These are phyloP conservation scores for Trichophyton benhamiae DNA, from an alignment of 2,329 filamentous ascomycete genomes.

Conservation along the genomic window DNA sequence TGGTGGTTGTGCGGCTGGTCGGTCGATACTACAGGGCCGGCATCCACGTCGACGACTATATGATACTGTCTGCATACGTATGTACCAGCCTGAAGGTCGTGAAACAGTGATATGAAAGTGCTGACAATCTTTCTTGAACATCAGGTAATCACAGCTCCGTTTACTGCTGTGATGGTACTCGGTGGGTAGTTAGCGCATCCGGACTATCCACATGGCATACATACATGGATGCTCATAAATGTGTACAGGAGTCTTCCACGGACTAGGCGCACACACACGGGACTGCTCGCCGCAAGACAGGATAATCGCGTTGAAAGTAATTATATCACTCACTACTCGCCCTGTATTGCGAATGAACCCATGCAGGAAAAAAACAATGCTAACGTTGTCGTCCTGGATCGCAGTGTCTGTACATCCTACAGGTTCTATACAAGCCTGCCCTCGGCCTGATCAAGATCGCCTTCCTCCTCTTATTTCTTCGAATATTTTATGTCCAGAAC, in stretches of 20 bases:
- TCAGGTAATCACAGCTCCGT: neutral
- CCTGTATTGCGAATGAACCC: neutral
- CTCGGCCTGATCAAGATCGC: slow-evolving; percentile 9
- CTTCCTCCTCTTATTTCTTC: slow-evolving; percentile 11
- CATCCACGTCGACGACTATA: slow-evolving; percentile 9
- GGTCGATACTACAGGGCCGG: slow-evolving; percentile 6
- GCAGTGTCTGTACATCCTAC: slow-evolving; percentile 6
- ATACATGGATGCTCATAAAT: neutral
- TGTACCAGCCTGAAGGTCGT: neutral
- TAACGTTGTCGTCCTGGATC: neutral
- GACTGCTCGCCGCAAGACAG: neutral
- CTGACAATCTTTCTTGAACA: neutral
- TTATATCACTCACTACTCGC: neutral
- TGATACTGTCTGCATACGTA: slow-evolving; percentile 7
- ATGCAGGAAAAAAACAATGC: neutral
- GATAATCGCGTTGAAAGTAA: slow-evolving; percentile 7
- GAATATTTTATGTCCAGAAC: slow-evolving; percentile 9
- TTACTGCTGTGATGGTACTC: neutral
- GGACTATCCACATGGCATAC: neutral
- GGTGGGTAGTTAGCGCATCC: neutral
- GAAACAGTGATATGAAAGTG: neutral
- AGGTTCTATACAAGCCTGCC: slow-evolving; percentile 8
- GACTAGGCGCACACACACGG: slow-evolving; percentile 4
- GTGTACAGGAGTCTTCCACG: neutral
- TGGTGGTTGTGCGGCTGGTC: slow-evolving; percentile 5